Evolutionary conservation across 1,139 yeast genomes (phyloP), one percentile per base, ranked within the genome.

Genomic region (Diutina scorzettiae): DNA sequence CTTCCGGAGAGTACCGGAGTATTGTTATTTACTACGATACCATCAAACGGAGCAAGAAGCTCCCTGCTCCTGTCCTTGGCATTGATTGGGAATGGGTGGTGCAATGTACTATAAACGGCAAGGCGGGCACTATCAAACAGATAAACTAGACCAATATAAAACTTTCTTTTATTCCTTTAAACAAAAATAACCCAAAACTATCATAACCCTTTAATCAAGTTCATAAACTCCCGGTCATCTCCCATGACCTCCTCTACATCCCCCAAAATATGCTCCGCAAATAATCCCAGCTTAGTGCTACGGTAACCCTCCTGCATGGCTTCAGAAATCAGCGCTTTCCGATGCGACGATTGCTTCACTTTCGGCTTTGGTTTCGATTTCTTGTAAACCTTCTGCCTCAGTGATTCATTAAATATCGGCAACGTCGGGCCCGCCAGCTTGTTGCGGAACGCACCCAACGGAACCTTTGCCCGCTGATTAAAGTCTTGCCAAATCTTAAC

Each of bases 381-480:
- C 27, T 39, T 37, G 37, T 46, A 47, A 40, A 45, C 43, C 29
- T 47, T 49, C 44, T 47, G 33, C 45, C 41, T 41, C 48, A 46
- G 48, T 30, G 48, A 45, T 5, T 46, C 43, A 44, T 45, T 45
- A 16, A 48, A 49, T 41, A 47, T 48, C 12, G 49, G 42, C 11
- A 42, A 45, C 18, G 54, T 45, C 5, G 60, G 44, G 40, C 14
- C 19, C 28, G 28, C 57, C 5, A 87, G 84, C 53, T 85, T 81
- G 59, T 86, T 87, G 52, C 96, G 69, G 57, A 87, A 87, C 1
- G 96, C 96, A 5, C 94, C 85, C 34, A 87, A 62, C 2, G 96
- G 96, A 8, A 85, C 84, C 50, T 75, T 73, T 49, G 67, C 71
- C 49, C 57, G 59, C 53, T 56, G 62, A 53, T 73, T 64, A 56